Evolutionary conservation across 352 stramenopile species (phyloP).

Genomic region (Chrysophaeum taylorii): DNA sequence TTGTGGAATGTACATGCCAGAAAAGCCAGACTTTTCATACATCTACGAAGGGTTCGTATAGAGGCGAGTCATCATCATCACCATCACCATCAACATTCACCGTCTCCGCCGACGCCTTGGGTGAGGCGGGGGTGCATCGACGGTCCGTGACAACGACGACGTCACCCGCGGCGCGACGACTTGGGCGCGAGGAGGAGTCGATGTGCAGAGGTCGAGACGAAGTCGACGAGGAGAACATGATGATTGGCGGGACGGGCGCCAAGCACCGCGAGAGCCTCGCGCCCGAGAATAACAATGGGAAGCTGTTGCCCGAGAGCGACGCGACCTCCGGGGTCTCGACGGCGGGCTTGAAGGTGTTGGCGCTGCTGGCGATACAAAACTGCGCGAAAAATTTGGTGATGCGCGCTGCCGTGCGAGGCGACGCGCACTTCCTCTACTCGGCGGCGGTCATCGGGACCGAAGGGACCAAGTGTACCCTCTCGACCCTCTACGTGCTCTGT

Average conservation of each 20-base stretch:
- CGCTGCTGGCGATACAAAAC: conserved; percentile 48
- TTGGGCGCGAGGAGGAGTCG: neutral
- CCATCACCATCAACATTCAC: too few species aligned
- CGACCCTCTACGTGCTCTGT: conserved; percentile 39
- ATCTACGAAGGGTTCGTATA: too few species aligned
- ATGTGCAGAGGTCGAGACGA: neutral
- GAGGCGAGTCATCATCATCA: too few species aligned
- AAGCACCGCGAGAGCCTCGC: neutral
- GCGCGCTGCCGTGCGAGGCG: conserved; percentile 44
- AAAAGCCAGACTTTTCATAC: too few species aligned
- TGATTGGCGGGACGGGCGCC: too few species aligned
- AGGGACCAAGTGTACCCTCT: conserved; percentile 39
- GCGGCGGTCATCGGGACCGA: conserved; percentile 43
- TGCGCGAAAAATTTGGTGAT: conserved; percentile 50
- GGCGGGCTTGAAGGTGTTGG: conserved; percentile 36
- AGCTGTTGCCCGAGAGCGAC: neutral
- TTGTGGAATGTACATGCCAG: too few species aligned
- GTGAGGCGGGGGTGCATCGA: too few species aligned
- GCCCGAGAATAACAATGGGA: neutral
- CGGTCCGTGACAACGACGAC: too few species aligned
- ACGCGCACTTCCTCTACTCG: conserved; percentile 43
- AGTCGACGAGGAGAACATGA: too few species aligned
- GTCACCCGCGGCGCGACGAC: too few species aligned
- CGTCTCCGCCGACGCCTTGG: too few species aligned
- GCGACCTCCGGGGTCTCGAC: neutral